Evolutionary conservation across 1,284 basidiomycete species (phyloP).

Genomic region (Trametes sp.): DNA sequence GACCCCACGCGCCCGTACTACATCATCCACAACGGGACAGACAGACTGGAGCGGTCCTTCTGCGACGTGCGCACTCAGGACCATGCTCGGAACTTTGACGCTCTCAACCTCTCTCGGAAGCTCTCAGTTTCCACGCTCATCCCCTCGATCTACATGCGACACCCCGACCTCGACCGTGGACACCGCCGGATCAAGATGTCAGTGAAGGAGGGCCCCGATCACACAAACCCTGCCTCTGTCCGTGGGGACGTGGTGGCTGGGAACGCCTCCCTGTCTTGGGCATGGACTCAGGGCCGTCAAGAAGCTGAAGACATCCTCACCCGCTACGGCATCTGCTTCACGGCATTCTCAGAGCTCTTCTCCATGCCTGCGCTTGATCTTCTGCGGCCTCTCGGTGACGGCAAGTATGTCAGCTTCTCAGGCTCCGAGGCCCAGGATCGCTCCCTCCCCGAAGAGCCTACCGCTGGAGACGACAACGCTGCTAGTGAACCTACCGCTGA

Average conservation of each 20-base stretch:
- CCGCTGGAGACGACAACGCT: background rate
- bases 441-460: no score
- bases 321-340: no score
- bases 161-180: constrained; percentile 23
- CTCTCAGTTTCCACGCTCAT: constrained; percentile 43
- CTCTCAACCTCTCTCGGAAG: constrained; percentile 40
- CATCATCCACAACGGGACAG: constrained; percentile 32
- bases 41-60: constrained; percentile 35
- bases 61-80: constrained; percentile 30
- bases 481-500: no score
- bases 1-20: constrained; percentile 28
- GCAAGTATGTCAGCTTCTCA: no score
- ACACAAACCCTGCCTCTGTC: constrained; percentile 31
- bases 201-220: constrained; percentile 20
- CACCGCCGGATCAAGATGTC: constrained; percentile 23
- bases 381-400: no score
- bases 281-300: background rate
- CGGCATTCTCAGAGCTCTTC: no score
- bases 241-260: constrained; percentile 20
- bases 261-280: constrained; percentile 8
- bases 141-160: constrained; percentile 32
- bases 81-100: constrained; percentile 24
- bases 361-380: no score
- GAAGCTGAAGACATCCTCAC: no score
- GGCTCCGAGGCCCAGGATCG: background rate